Evolutionary conservation across 2,329 filamentous ascomycete genomes (phyloP).

Genomic region (Aspergillus ochraceus): DNA sequence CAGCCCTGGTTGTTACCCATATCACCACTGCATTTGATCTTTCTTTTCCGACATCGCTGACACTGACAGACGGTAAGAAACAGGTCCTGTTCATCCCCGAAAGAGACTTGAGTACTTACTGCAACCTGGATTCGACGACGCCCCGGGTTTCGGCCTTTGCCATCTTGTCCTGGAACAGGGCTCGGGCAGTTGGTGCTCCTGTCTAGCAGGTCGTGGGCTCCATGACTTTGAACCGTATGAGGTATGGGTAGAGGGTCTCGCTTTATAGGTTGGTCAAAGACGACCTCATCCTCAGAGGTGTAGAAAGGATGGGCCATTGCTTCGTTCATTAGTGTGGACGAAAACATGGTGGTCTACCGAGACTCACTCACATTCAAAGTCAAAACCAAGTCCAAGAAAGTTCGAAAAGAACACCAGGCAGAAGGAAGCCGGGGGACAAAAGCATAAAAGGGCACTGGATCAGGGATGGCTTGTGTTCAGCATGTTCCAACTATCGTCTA

Average conservation of each 20-base stretch:
- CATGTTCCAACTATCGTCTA: slow-evolving; percentile 17
- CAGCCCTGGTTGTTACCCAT: slow-evolving; percentile 74
- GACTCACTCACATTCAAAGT: slow-evolving; percentile 19
- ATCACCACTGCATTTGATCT: slow-evolving; percentile 93
- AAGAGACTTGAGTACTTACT: slow-evolving; percentile 33
- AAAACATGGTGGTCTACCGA: slow-evolving; percentile 17
- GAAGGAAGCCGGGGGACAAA: slow-evolving; percentile 6
- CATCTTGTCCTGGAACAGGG: slow-evolving; percentile 32
- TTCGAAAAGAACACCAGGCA: slow-evolving; percentile 9
- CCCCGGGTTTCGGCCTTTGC: slow-evolving; percentile 38
- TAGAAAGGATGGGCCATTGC: slow-evolving; percentile 27
- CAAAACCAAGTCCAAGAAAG: slow-evolving; percentile 9
- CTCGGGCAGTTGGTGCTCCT: slow-evolving; percentile 21
- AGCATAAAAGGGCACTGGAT: slow-evolving; percentile 16
- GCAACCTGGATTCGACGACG: slow-evolving; percentile 57
- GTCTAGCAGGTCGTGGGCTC: slow-evolving; percentile 26
- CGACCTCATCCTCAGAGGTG: slow-evolving; percentile 21
- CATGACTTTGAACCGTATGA: slow-evolving; percentile 24
- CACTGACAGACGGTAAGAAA: slow-evolving; percentile 59
- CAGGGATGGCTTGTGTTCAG: slow-evolving; percentile 20
- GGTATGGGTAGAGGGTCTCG: slow-evolving; percentile 26
- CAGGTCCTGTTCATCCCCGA: not conserved
- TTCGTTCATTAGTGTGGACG: slow-evolving; percentile 18
- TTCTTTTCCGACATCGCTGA: slow-evolving; percentile 82
- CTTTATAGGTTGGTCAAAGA: slow-evolving; percentile 23